Percentiles rank a stretch among this genome's conserved stretches.
Evolutionary conservation across 2,329 filamentous ascomycete genomes (phyloP).

Genomic region (Cercospora brassicicola): DNA sequence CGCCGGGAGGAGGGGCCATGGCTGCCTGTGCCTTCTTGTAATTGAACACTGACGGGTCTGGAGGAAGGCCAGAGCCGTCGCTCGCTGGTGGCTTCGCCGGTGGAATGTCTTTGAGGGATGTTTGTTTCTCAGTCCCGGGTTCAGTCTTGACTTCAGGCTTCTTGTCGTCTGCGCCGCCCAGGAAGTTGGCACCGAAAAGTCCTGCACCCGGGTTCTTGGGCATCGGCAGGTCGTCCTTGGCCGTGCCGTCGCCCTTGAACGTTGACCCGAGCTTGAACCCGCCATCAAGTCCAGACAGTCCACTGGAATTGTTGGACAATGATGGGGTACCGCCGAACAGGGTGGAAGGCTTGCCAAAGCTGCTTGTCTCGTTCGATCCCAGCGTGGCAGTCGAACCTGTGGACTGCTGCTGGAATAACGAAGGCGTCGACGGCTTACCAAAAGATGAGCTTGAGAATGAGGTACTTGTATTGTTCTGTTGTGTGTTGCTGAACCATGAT

Average conservation of each 20-base stretch:
- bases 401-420: constrained; percentile 18
- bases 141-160: constrained; percentile 41
- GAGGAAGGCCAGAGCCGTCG: constrained; percentile 44
- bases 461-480: constrained; percentile 9
- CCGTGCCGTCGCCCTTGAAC: constrained; percentile 64
- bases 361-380: constrained; percentile 37
- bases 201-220: constrained; percentile 38
- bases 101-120: constrained; percentile 27
- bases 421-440: constrained; percentile 17
- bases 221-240: constrained; percentile 60
- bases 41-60: constrained; percentile 39
- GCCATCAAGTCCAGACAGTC: constrained; percentile 36
- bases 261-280: constrained; percentile 68
- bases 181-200: constrained; percentile 34
- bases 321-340: constrained; percentile 30
- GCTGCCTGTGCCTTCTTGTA: constrained; percentile 42
- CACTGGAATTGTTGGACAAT: constrained; percentile 35
- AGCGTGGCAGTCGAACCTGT: constrained; percentile 47
- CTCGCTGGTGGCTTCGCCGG: constrained; percentile 39
- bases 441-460: constrained; percentile 24
- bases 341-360: constrained; percentile 39
- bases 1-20: constrained; percentile 47
- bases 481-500: not conserved
- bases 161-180: constrained; percentile 39
- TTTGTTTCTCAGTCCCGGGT: constrained; percentile 36